phyloP scores from a whole-genome alignment of 495 filamentous ascomycete genomes.

The Durotheca rogersii region DNA sequence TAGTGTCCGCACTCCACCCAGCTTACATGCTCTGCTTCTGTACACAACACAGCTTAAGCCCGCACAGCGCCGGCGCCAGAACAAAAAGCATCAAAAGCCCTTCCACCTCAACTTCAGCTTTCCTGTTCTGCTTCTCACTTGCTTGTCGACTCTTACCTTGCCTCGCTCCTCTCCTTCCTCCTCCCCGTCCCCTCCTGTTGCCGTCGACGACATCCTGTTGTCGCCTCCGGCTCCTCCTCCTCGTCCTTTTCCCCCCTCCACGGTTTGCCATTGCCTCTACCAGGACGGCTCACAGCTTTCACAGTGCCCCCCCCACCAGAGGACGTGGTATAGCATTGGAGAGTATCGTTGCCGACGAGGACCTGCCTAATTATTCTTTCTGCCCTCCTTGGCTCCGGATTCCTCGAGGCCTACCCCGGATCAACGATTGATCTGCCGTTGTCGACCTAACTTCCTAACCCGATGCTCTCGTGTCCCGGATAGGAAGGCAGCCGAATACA shows the following conservation, averaged over 20 bases:
- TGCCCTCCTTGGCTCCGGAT: conserved; percentile 8
- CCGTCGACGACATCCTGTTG: conserved; percentile 14
- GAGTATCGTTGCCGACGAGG: too few species aligned
- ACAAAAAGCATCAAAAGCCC: conserved; percentile 34
- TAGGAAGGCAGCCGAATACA: too few species aligned
- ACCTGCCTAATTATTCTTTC: too few species aligned
- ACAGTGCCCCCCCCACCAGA: too few species aligned
- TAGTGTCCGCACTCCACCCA: too few species aligned
- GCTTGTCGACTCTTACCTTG: conserved; percentile 12
- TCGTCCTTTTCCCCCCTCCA: neutral
- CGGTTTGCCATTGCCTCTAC: too few species aligned
- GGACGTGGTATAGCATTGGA: too few species aligned
- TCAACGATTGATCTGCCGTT: conserved; percentile 10
- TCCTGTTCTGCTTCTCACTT: too few species aligned
- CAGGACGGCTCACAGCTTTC: too few species aligned
- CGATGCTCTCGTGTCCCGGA: too few species aligned
- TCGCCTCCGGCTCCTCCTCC: neutral
- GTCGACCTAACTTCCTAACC: neutral
- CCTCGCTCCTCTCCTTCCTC: conserved; percentile 6
- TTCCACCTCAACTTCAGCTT: too few species aligned
- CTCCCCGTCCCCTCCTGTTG: conserved; percentile 15
- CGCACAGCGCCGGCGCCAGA: conserved; percentile 23
- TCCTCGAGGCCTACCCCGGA: conserved; percentile 4
- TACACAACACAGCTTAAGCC: conserved; percentile 17
- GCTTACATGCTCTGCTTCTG: too few species aligned